Evolutionary conservation across 371 early-diverging fungal species (phyloP), one percentile per base, ranked within the genome.

Genomic region (Entomophthora muscae): DNA sequence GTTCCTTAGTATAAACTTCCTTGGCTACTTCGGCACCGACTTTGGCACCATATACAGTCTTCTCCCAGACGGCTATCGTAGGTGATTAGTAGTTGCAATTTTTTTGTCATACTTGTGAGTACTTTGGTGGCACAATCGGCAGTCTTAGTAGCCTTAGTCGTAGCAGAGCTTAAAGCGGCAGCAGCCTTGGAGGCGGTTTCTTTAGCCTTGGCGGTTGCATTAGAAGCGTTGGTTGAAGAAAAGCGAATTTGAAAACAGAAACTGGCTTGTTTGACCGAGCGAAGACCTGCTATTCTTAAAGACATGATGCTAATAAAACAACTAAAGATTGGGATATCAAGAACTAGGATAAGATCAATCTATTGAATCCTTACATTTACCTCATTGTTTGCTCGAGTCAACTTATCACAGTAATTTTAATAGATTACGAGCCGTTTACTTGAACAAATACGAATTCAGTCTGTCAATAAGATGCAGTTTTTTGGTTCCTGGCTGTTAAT

Each of bases 1-100:
- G 68, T 52, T 66, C 66, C 22, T 53, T 69, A 58, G 26, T 67
- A 10, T 64, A 64, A 56, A 54, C 63, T 32, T 71, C 64, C 2
- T 65, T 69, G 29, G 67, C 65, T 1, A 70, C 72, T 3, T 73
- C 77, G 0, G 77, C 24, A 79, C 78, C 33, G 78, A 85, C 64
- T 72, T 89, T 69, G 80, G 86, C 66, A 62, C 69, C 13, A 71
- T 75, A 3, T 68, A 79, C 13, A 72, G 75, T 29, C 75, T 78
- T 3, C 71, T 73, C 17, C 83, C 77, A 0, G 78, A 32, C 5
- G 13, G 17, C 61, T 61, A 58, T 27, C 17, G 12, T 57, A 28
- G 42, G 5, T 10, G 17, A 42, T 5, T 17, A 42, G 42, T 42
- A 42, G 17, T 10, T 17, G 17, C 5, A 10, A 42, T 5, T 10